Conservation (phyloP, 306 rosid species). For the Fragaria vesca region DNA sequence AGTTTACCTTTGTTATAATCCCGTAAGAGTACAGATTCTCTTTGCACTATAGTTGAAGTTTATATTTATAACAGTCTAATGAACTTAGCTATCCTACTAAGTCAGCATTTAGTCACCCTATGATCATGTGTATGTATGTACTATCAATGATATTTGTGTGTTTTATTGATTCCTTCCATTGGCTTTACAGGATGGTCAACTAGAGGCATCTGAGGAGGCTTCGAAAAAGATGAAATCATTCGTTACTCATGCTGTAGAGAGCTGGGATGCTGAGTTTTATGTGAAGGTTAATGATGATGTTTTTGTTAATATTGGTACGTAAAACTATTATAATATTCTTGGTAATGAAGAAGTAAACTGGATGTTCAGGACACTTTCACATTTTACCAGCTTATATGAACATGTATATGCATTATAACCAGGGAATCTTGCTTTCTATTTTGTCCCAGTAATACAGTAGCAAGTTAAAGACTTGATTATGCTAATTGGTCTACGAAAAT, state of each 20-base stretch:
- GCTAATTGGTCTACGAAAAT: neutral
- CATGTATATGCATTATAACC: neutral
- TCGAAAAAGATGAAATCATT: conserved; percentile 55
- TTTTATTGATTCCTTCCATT: neutral
- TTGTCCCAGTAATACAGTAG: neutral
- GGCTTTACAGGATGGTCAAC: conserved; percentile 55
- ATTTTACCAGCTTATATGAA: neutral
- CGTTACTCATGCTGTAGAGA: conserved; percentile 57
- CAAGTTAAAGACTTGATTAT: neutral
- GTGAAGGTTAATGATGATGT: conserved; percentile 73
- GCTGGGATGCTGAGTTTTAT: conserved; percentile 73
- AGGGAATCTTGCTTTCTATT: neutral
- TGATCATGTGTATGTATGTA: neutral
- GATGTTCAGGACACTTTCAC: neutral
- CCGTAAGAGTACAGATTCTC: neutral
- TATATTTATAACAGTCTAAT: neutral
- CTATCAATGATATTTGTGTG: neutral
- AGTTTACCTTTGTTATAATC: neutral
- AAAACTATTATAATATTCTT: conserved; percentile 27
- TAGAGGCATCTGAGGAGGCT: conserved; percentile 55
- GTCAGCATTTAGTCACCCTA: neutral
- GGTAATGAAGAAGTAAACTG: conserved; percentile 11
- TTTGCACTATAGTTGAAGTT: neutral
- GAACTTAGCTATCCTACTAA: neutral
- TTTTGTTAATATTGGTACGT: conserved; percentile 67